A percentile compares a stretch with the other conserved stretches of the same genome.
Evolutionary conservation across 345 rosid species (phyloP).

Genomic region (Luvunga scandens): DNA sequence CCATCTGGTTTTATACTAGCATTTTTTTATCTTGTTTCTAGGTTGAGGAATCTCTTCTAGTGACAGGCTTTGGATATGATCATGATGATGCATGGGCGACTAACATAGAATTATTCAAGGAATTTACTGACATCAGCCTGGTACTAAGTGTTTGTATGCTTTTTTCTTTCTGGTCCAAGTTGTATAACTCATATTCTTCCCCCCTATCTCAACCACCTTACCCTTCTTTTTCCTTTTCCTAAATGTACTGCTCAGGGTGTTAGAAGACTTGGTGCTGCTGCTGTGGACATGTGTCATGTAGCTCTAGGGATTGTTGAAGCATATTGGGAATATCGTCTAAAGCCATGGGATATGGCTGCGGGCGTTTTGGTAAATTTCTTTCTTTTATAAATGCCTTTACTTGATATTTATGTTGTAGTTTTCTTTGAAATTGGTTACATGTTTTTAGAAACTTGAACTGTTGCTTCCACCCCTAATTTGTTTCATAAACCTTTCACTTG

Average conservation of each 20-base stretch:
- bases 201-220: background rate
- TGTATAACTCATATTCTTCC: background rate
- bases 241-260: constrained; percentile 55
- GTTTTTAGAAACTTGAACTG: background rate
- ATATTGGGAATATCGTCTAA: constrained; percentile 94
- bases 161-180: background rate
- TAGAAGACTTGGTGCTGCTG: constrained; percentile 95
- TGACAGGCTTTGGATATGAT: constrained; percentile 98
- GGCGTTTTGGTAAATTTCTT: constrained; percentile 75
- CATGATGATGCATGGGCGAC: constrained; percentile 92
- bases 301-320: constrained; percentile 90
- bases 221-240: background rate
- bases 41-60: constrained; percentile 93
- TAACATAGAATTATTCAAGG: constrained; percentile 88
- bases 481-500: background rate
- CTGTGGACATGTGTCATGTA: constrained; percentile 98
- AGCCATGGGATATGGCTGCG: constrained; percentile 99
- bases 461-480: background rate
- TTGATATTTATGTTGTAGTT: background rate
- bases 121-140: constrained; percentile 87
- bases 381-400: background rate
- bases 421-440: background rate
- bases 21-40: constrained; percentile 20
- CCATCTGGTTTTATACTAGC: background rate
- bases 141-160: constrained; percentile 28